These are phyloP conservation scores for Penicillium bovifimosum DNA, from an alignment of 495 filamentous ascomycete species.

Conservation along the genomic window DNA sequence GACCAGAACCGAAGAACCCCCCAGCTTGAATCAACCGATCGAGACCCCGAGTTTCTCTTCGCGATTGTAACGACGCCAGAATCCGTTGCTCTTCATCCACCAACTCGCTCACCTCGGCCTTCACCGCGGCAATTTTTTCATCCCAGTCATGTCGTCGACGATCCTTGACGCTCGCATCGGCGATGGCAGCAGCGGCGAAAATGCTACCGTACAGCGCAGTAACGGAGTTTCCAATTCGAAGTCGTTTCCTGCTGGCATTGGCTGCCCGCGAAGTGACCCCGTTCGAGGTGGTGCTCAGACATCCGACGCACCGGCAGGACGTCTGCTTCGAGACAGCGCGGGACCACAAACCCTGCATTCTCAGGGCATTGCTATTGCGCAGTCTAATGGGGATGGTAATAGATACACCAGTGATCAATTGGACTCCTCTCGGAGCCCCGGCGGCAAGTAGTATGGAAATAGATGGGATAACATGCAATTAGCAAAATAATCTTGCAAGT, in stretches of 20 bases:
- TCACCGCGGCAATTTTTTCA: conserved; percentile 44
- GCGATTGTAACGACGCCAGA: conserved; percentile 24
- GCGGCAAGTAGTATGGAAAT: conserved; percentile 10
- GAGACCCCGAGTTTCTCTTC: conserved; percentile 18
- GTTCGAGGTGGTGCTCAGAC: conserved; percentile 49
- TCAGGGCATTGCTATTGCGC: conserved; percentile 30
- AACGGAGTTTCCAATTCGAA: conserved; percentile 56
- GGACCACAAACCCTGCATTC: conserved; percentile 70
- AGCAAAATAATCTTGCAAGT: conserved; percentile 17
- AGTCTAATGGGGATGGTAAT: background rate
- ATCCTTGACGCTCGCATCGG: conserved; percentile 60
- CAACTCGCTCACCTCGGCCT: conserved; percentile 40
- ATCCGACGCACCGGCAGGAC: conserved; percentile 58
- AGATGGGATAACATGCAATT: conserved; percentile 9
- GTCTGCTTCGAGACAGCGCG: conserved; percentile 58
- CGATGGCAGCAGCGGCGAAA: conserved; percentile 63
- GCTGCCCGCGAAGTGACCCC: conserved; percentile 47
- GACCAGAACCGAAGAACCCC: conserved; percentile 21
- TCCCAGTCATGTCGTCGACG: conserved; percentile 60
- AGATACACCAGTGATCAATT: background rate
- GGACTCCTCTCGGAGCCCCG: conserved; percentile 22
- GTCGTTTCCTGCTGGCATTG: conserved; percentile 46
- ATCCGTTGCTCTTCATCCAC: conserved; percentile 39
- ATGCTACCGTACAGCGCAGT: conserved; percentile 68
- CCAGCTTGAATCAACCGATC: conserved; percentile 20